These are phyloP conservation scores for Russula foetens DNA, from an alignment of 768 basidiomycete species.

Conservation along the genomic window DNA sequence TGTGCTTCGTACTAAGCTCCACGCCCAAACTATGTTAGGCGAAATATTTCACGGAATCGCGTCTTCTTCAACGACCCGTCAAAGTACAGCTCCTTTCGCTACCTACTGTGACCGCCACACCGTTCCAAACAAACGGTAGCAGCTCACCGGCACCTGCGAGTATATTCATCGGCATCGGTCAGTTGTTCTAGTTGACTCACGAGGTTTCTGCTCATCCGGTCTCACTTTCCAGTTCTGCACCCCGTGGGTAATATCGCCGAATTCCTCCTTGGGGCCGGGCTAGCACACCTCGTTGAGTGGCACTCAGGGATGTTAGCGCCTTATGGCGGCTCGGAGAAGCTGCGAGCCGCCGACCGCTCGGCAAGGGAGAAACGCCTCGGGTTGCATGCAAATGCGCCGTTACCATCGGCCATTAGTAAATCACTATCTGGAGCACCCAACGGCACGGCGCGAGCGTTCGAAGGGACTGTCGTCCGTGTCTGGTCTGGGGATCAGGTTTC, in stretches of 20 bases:
- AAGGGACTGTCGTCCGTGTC: slow-evolving; percentile 74
- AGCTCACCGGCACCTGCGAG: slow-evolving; percentile 59
- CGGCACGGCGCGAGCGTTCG: slow-evolving; percentile 50
- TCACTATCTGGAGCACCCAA: slow-evolving; percentile 31
- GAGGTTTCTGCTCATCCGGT: neutral
- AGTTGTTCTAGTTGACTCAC: slow-evolving; percentile 21
- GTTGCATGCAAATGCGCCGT: slow-evolving; percentile 55
- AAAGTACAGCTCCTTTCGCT: slow-evolving; percentile 73
- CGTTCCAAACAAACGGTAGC: slow-evolving; percentile 60
- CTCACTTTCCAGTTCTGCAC: slow-evolving; percentile 52
- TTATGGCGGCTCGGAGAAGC: slow-evolving; percentile 77
- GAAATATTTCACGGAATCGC: slow-evolving; percentile 88
- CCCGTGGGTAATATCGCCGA: slow-evolving; percentile 94
- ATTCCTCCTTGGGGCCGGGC: slow-evolving; percentile 71
- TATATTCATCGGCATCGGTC: slow-evolving; percentile 84
- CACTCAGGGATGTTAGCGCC: slow-evolving; percentile 91
- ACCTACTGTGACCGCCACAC: slow-evolving; percentile 68
- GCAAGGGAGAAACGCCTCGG: slow-evolving; percentile 70
- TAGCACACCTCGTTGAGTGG: slow-evolving; percentile 94
- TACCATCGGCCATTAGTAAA: slow-evolving; percentile 41
- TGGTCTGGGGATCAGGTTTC: slow-evolving; percentile 93
- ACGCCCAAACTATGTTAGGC: slow-evolving; percentile 42
- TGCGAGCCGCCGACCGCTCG: slow-evolving; percentile 73
- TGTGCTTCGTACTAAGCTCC: neutral
- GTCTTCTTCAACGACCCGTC: slow-evolving; percentile 72